phyloP scores from a whole-genome alignment of 345 rosid genomes.

The Aquilaria malaccensis region DNA sequence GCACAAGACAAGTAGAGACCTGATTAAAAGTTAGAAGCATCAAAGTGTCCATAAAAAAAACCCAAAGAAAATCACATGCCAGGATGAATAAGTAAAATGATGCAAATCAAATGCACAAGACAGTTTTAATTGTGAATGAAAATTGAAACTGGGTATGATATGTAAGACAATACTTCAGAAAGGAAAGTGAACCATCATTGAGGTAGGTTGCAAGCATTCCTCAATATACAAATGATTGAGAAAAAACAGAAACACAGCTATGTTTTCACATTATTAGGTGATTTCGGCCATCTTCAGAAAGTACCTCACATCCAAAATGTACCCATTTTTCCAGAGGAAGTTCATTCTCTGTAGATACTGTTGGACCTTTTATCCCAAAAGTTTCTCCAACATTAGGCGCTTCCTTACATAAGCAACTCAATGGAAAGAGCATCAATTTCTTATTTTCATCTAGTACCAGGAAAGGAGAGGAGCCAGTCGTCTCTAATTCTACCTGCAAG shows the following conservation, averaged over 20 bases:
- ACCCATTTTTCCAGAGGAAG: conserved; percentile 59
- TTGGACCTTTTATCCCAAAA: conserved; percentile 30
- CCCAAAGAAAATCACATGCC: conserved; percentile 1
- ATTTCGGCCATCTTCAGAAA: conserved; percentile 2
- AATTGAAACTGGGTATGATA: background rate
- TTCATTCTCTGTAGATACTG: conserved; percentile 32
- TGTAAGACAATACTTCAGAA: background rate
- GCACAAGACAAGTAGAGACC: conserved; percentile 42
- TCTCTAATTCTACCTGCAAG: conserved; percentile 40
- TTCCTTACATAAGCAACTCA: conserved; percentile 33
- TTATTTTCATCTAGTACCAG: conserved; percentile 57
- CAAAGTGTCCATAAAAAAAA: background rate
- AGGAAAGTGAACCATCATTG: background rate
- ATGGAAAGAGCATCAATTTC: conserved; percentile 48
- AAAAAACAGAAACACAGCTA: conserved; percentile 1
- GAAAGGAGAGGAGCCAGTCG: conserved; percentile 45
- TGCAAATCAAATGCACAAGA: background rate
- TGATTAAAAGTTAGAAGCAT: conserved; percentile 16
- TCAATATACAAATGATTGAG: background rate
- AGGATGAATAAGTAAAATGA: background rate
- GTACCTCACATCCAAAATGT: conserved; percentile 75
- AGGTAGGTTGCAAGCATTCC: background rate
- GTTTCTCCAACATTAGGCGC: conserved; percentile 34
- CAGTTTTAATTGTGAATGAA: background rate
- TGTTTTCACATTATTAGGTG: background rate